A percentile compares a stretch with the other conserved stretches of the same genome.
These are phyloP conservation scores for Narthecium ossifragum DNA, from an alignment of 106 monocot genomes.

Conservation along the genomic window DNA sequence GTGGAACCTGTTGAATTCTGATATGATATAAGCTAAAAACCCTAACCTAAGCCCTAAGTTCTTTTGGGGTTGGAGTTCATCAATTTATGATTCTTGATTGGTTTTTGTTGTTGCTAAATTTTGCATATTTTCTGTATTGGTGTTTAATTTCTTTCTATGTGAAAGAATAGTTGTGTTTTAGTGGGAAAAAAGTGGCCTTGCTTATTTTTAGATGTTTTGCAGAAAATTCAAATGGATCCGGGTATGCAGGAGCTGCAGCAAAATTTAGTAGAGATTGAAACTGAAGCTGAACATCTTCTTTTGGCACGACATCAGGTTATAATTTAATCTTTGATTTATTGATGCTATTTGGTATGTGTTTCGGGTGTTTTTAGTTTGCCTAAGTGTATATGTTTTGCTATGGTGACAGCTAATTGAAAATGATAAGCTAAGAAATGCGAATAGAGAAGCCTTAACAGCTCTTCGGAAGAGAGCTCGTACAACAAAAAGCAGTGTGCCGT, in stretches of 20 bases:
- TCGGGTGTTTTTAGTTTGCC: not conserved
- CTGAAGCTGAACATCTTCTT: constrained; percentile 71
- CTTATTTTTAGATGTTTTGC: not conserved
- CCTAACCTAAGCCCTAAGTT: too few species aligned
- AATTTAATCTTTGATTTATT: not conserved
- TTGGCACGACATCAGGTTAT: constrained; percentile 81
- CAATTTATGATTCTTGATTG: not conserved
- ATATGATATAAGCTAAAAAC: too few species aligned
- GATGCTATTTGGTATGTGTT: not conserved
- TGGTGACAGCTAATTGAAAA: constrained; percentile 71
- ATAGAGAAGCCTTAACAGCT: constrained; percentile 85
- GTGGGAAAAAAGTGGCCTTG: not conserved
- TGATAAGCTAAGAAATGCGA: constrained; percentile 74
- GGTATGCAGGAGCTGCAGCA: constrained; percentile 62
- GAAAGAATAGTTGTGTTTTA: too few species aligned
- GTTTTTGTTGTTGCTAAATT: not conserved
- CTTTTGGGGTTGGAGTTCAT: too few species aligned
- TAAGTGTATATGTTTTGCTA: not conserved
- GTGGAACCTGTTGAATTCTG: too few species aligned
- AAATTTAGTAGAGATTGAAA: constrained; percentile 61
- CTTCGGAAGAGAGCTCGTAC: constrained; percentile 86
- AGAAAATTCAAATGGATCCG: constrained; percentile 49
- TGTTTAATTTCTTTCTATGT: too few species aligned
- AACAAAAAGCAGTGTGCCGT: constrained; percentile 76
- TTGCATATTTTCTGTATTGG: too few species aligned